Base-by-base conservation (phyloP, 176 grass and related monocot genomes). In the Triticum dicoccoides region DNA sequence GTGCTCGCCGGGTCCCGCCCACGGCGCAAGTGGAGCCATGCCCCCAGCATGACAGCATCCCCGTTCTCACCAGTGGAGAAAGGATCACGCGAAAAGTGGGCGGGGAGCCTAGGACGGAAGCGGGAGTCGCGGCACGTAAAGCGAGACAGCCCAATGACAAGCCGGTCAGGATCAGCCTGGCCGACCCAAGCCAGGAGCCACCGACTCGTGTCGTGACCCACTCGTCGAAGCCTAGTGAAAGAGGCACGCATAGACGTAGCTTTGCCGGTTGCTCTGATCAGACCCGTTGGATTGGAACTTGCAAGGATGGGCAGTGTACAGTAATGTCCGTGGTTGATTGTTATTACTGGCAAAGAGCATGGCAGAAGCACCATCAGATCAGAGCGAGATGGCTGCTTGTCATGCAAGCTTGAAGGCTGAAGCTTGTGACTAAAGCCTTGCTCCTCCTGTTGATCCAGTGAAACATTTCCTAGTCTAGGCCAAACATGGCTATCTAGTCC, bases 51-150 rank as follows among this genome's bases (percentile, higher is more conserved):
- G 27, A 27, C 27, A 27, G 27, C 27, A 75, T 75, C 72, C 42
- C 51, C 41, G 38, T 10, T n/a, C 29, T 37, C 71, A 61, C 34
- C 29, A 11, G 47, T 41, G 68, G 29, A 24, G 69, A 32, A 83
- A 45, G 63, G 45, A 25, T 64, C 39, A 23, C 5, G 61, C 41
- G 42, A 37, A 58, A 73, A 20, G 11, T 56, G 44, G 77, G 5
- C 17, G 4, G 5, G 39, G 52, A 90, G 71, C 69, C 71, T 41
- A 11, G 1, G 52, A 18, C 17, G 41, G 37, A 13, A 35, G 54
- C 65, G 79, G 44, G 24, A 85, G 70, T 76, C 88, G 61, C 77
- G 82, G 65, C 41, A 62, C 79, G 8, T 30, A 71, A 86, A 69
- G 52, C 65, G 65, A 29, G 51, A 51, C 52, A 72, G 38, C 47